phyloP scores from a whole-genome alignment of 2,329 filamentous ascomycete genomes.

The Phyllosticta citriasiana region DNA sequence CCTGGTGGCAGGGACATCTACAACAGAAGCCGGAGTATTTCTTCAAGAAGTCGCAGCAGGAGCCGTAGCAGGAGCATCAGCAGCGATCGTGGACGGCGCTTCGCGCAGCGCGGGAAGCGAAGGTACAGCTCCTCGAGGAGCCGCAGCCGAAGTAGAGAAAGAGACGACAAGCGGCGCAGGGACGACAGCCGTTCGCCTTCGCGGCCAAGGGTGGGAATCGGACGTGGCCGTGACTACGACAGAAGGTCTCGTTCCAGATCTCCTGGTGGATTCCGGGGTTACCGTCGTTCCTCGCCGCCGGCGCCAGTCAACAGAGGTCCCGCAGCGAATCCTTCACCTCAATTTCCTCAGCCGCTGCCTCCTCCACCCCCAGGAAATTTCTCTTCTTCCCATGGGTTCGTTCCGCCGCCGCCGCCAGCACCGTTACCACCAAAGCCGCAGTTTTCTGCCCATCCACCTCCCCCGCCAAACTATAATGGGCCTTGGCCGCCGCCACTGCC shows the following conservation, averaged over 20 bases:
- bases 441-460: slow-evolving; percentile 4
- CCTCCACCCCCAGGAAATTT: neutral
- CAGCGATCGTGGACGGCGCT: slow-evolving; percentile 1
- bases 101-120: neutral
- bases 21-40: slow-evolving; percentile 1
- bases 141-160: slow-evolving; percentile 4
- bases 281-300: slow-evolving; percentile 5
- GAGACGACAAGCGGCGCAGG: slow-evolving; percentile 2
- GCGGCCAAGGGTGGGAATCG: neutral
- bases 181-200: slow-evolving; percentile 6
- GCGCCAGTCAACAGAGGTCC: neutral
- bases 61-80: slow-evolving; percentile 9
- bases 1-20: neutral
- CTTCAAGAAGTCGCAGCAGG: slow-evolving; percentile 4
- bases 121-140: slow-evolving; percentile 6
- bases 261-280: neutral
- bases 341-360: neutral
- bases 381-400: neutral
- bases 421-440: neutral
- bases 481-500: slow-evolving; percentile 10
- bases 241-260: slow-evolving; percentile 3
- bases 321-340: neutral
- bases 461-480: slow-evolving; percentile 8
- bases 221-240: neutral
- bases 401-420: neutral